These are phyloP conservation scores for Stephania yunnanensis DNA, from an alignment of 164 flowering plant species.

Conservation along the genomic window DNA sequence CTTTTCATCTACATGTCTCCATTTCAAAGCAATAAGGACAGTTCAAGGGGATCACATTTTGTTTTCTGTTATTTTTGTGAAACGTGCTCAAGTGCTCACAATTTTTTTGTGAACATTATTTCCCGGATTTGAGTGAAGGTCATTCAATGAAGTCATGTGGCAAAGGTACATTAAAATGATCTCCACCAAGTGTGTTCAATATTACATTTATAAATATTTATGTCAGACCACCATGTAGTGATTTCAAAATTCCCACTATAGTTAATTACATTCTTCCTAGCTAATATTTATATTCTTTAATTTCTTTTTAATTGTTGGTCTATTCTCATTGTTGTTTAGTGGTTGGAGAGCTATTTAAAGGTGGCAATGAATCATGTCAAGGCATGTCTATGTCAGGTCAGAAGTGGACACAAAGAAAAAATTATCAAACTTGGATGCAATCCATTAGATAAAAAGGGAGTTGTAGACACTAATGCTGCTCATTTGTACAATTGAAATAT, in stretches of 20 bases:
- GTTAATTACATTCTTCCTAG: not conserved
- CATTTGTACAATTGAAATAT: too few species aligned
- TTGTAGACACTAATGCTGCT: too few species aligned
- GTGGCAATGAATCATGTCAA: not conserved
- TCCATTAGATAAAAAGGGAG: not conserved
- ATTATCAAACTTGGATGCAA: not conserved
- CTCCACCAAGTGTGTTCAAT: not conserved
- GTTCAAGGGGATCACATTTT: not conserved
- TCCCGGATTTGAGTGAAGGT: not conserved
- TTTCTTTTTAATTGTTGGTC: not conserved
- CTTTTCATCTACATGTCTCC: not conserved
- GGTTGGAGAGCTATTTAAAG: not conserved
- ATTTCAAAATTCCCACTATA: not conserved
- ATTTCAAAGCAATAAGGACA: not conserved
- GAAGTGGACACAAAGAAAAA: not conserved
- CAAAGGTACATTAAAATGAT: not conserved
- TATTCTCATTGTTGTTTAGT: not conserved
- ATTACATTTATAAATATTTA: not conserved
- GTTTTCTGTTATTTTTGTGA: conserved; percentile 2
- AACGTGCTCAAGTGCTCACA: conserved; percentile 6
- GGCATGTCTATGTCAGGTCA: not conserved
- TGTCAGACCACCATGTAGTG: not conserved
- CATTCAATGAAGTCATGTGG: not conserved
- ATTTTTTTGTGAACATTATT: not conserved
- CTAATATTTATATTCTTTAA: not conserved